These are phyloP conservation scores for Leptomonas pyrrhocoris DNA, from an alignment of 208 protist genomes.

Conservation along the genomic window DNA sequence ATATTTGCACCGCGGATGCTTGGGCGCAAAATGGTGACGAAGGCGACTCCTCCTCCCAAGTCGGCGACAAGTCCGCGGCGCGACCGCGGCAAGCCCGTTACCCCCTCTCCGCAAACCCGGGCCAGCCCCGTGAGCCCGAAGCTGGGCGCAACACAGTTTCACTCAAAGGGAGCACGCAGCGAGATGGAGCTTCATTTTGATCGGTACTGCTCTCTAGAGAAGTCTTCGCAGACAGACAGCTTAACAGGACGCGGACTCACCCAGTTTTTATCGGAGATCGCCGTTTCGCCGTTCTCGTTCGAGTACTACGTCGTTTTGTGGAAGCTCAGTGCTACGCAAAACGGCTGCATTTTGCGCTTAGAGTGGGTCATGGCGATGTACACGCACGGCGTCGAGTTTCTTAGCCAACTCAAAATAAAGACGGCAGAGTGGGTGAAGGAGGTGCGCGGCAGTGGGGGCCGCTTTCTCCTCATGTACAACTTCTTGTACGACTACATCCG, in stretches of 20 bases:
- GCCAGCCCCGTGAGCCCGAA: background rate
- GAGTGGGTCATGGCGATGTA: constrained; percentile 83
- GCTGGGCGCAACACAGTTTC: constrained; percentile 12
- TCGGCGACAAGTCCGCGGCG: constrained; percentile 3
- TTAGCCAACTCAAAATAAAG: constrained; percentile 47
- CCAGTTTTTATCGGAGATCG: constrained; percentile 60
- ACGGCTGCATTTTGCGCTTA: constrained; percentile 48
- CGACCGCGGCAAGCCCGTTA: constrained; percentile 12
- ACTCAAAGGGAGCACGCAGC: constrained; percentile 31
- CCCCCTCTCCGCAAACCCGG: background rate
- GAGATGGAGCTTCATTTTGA: constrained; percentile 79
- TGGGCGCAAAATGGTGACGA: constrained; percentile 3
- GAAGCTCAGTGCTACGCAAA: constrained; percentile 65
- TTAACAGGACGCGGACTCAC: constrained; percentile 62
- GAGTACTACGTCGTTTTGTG: constrained; percentile 79
- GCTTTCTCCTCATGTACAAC: constrained; percentile 79
- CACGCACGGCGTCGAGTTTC: constrained; percentile 50
- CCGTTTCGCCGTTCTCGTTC: constrained; percentile 41
- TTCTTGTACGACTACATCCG: constrained; percentile 88
- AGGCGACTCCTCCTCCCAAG: too few species aligned
- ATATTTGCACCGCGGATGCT: background rate
- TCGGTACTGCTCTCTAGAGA: constrained; percentile 42
- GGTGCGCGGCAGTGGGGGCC: constrained; percentile 30
- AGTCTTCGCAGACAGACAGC: constrained; percentile 43
- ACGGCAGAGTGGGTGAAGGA: constrained; percentile 63